Evolutionary conservation across 1,284 basidiomycete genomes (phyloP), one percentile per base, ranked within the genome.

Genomic region (Ustilago hordei): DNA sequence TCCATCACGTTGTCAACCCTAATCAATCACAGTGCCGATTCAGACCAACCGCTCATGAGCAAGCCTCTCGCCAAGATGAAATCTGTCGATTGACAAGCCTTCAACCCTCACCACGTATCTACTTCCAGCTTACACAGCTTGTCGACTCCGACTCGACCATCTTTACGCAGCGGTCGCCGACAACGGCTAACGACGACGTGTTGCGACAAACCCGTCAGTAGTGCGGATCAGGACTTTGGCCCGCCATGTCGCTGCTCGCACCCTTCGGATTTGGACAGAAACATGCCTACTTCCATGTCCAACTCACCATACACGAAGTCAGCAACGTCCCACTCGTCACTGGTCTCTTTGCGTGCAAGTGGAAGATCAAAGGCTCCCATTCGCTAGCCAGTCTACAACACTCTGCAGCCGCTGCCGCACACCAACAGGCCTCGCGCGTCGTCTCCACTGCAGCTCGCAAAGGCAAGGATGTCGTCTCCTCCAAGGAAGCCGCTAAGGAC

Each of bases 261-360:
- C 81, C 78, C 8, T 82, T 85, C 36, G 55, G 69, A 19, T 75
- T 84, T 39, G 80, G 95, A 93, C 86, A 86, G 41, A 87, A 73
- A 70, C 78, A 85, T 64, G 69, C 92, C 4, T 89, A 90, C 66
- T 93, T 94, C 86, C 89, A 90, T 63, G 90, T 91, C 34, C 87
- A 88, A 17, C 84, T 94, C 54, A 88, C 88, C 38, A 89, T 94
- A 50, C 92, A 93, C 85, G 90, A 93, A 78, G 89, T 94, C 35
- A 88, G 90, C 48, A 92, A 91, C 80, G 91, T 94, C 0, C 93
- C 93, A 0, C 89, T 93, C 69, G 90, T 93, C 55, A 87, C 87
- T 45, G 93, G 93, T 71, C 89, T 92, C 80, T 94, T 94, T 81
- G 90, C 89, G 15, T 89, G 92, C 43, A 89, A 89, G 55, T 94